A percentile compares a stretch with the other conserved stretches of the same genome.
These are phyloP conservation scores for Caryopteris hybrid DNA, from an alignment of 305 asterid genomes.

Conservation along the genomic window DNA sequence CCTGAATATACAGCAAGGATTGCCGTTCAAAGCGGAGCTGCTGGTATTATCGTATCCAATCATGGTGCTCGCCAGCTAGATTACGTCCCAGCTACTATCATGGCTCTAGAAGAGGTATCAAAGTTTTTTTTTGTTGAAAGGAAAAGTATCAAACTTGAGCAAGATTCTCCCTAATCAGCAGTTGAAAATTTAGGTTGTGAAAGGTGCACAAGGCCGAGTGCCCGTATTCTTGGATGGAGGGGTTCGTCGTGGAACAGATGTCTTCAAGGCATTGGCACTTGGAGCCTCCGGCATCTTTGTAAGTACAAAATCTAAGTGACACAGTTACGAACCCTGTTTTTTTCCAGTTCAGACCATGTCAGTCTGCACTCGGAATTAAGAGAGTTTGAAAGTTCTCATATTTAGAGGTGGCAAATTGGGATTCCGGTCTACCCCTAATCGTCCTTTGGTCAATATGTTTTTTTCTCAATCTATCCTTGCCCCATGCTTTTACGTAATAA, in stretches of 20 bases:
- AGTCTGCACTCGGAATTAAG: too few relatives aligned
- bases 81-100: slow-evolving; percentile 82
- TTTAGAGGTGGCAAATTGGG: too few relatives aligned
- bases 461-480: too few relatives aligned
- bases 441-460: too few relatives aligned
- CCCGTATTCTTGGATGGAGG: slow-evolving; percentile 98
- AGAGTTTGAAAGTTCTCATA: too few relatives aligned
- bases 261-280: slow-evolving; percentile 87
- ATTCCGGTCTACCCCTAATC: too few relatives aligned
- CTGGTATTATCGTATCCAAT: slow-evolving; percentile 87
- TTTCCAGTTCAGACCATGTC: too few relatives aligned
- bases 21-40: slow-evolving; percentile 73
- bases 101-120: slow-evolving; percentile 83
- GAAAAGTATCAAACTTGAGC: too few relatives aligned
- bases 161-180: neutral
- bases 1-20: slow-evolving; percentile 87
- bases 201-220: slow-evolving; percentile 83
- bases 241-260: slow-evolving; percentile 93
- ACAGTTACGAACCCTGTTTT: too few relatives aligned
- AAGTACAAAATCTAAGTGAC: slow-evolving; percentile 26
- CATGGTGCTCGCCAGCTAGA: slow-evolving; percentile 98
- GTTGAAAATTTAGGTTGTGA: slow-evolving; percentile 61
- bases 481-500: too few relatives aligned
- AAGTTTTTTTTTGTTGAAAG: too few relatives aligned
- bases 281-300: slow-evolving; percentile 95